A percentile compares a stretch with the other conserved stretches of the same genome.
Evolutionary conservation across 257 asterid species (phyloP).

Genomic region (Striga asiatica): DNA sequence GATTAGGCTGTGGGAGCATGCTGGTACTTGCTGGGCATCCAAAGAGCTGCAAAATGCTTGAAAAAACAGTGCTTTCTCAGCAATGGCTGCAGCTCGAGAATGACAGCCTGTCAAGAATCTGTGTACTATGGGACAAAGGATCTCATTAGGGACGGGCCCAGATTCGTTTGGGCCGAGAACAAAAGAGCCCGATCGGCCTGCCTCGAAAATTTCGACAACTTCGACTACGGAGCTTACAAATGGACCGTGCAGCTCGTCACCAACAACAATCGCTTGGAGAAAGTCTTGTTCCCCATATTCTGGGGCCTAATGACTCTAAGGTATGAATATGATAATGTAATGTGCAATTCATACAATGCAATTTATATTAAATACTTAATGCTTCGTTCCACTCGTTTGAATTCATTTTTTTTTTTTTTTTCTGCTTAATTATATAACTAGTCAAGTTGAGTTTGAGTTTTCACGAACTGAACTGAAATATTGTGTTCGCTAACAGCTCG

Average conservation of each 20-base stretch:
- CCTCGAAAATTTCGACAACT: conserved; percentile 43
- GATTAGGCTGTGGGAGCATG: conserved; percentile 80
- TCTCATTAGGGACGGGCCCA: conserved; percentile 28
- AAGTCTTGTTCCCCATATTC: conserved; percentile 76
- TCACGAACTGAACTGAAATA: too few relatives aligned
- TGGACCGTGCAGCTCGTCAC: conserved; percentile 92
- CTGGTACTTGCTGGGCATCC: conserved; percentile 73
- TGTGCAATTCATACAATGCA: neutral
- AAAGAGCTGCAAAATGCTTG: conserved; percentile 59
- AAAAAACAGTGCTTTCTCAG: conserved; percentile 30
- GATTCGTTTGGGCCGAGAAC: conserved; percentile 60
- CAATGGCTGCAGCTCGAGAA: conserved; percentile 24
- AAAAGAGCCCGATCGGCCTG: conserved; percentile 43
- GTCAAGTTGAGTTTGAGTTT: too few relatives aligned
- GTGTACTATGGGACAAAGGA: conserved; percentile 44
- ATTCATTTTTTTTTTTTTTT: too few relatives aligned
- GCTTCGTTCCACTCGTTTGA: too few relatives aligned
- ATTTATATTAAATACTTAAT: too few relatives aligned
- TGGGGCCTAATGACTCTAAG: conserved; percentile 99
- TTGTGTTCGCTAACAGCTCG: too few relatives aligned
- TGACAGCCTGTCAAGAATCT: conserved; percentile 44
- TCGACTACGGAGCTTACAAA: conserved; percentile 73
- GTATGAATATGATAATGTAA: too few relatives aligned
- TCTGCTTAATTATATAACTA: neutral
- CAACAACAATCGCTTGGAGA: conserved; percentile 72